phyloP scores from a whole-genome alignment of 176 grass and related monocot species.

The Phoenix dactylifera region DNA sequence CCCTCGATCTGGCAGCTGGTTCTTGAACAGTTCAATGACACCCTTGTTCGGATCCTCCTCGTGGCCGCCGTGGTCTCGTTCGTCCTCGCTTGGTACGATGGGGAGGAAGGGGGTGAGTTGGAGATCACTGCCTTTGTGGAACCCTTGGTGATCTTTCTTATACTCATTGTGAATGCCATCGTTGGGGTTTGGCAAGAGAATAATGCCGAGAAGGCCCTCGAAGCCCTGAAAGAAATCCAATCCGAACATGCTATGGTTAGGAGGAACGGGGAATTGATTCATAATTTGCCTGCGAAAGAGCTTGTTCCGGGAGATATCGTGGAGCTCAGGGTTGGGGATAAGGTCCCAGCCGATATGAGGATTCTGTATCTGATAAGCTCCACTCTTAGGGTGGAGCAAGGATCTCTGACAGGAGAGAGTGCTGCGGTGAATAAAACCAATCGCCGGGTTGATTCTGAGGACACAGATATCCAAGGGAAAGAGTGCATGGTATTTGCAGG shows the following conservation, averaged over 20 bases:
- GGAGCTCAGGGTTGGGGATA: conserved; percentile 65
- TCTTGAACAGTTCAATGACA: conserved; percentile 72
- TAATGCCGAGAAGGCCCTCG: conserved; percentile 84
- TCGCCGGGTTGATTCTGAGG: conserved; percentile 30
- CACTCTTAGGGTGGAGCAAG: conserved; percentile 78
- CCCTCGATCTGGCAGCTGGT: conserved; percentile 60
- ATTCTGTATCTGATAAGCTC: conserved; percentile 54
- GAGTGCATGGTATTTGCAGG: conserved; percentile 86
- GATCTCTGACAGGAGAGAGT: conserved; percentile 83
- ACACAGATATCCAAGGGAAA: conserved; percentile 88
- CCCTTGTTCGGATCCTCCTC: conserved; percentile 77
- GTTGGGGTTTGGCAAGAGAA: conserved; percentile 91
- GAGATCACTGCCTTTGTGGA: conserved; percentile 77
- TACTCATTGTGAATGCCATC: conserved; percentile 79
- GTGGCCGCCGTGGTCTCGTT: conserved; percentile 81
- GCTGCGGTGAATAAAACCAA: conserved; percentile 76
- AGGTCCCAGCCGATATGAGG: conserved; percentile 87
- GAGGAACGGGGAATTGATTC: conserved; percentile 42
- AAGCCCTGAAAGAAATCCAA: conserved; percentile 80
- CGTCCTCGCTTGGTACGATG: conserved; percentile 61
- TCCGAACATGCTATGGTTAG: conserved; percentile 64
- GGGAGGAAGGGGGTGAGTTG: conserved; percentile 24
- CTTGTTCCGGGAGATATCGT: conserved; percentile 83
- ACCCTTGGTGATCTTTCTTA: conserved; percentile 92
- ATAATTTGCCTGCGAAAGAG: conserved; percentile 35